These are phyloP conservation scores for Ganoderma sp. DNA, from an alignment of 1,284 basidiomycete species.

Conservation along the genomic window DNA sequence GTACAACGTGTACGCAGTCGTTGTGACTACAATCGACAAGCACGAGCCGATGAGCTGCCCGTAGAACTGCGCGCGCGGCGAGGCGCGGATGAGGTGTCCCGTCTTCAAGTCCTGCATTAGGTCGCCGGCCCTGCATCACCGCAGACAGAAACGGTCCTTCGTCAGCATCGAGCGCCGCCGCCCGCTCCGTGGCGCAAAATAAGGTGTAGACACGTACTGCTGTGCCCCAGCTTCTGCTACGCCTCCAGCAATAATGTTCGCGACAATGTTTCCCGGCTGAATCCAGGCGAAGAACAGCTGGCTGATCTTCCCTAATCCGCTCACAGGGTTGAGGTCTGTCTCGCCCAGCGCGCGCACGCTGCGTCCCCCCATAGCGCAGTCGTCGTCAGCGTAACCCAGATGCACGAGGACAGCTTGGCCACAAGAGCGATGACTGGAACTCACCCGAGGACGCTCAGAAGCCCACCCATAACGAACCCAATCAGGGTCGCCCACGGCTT, in stretches of 20 bases:
- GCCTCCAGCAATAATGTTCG: constrained; percentile 95
- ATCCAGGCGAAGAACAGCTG: constrained; percentile 94
- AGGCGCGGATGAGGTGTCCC: constrained; percentile 87
- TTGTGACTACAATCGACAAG: constrained; percentile 87
- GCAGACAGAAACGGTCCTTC: not conserved
- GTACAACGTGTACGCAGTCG: constrained; percentile 89
- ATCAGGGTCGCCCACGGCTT: constrained; percentile 92
- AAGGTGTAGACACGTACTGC: constrained; percentile 60
- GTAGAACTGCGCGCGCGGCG: constrained; percentile 87
- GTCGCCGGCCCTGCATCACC: constrained; percentile 81
- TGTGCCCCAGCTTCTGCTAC: constrained; percentile 96
- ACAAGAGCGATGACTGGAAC: constrained; percentile 34
- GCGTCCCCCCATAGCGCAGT: constrained; percentile 13
- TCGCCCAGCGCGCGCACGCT: constrained; percentile 92
- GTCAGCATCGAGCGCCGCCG: constrained; percentile 7
- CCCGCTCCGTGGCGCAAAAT: not conserved
- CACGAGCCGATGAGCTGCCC: constrained; percentile 89
- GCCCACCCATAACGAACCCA: constrained; percentile 82
- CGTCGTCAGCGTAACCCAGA: constrained; percentile 8
- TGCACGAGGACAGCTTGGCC: not conserved
- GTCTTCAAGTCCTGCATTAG: constrained; percentile 99
- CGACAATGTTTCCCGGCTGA: constrained; percentile 93
- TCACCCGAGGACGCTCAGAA: constrained; percentile 88
- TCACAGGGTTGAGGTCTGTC: constrained; percentile 93
- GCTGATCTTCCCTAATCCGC: constrained; percentile 93